A percentile compares a stretch with the other conserved stretches of the same genome.
These are phyloP conservation scores for Carnegiea gigantea DNA, from an alignment of 179 eudicot genomes.

Conservation along the genomic window DNA sequence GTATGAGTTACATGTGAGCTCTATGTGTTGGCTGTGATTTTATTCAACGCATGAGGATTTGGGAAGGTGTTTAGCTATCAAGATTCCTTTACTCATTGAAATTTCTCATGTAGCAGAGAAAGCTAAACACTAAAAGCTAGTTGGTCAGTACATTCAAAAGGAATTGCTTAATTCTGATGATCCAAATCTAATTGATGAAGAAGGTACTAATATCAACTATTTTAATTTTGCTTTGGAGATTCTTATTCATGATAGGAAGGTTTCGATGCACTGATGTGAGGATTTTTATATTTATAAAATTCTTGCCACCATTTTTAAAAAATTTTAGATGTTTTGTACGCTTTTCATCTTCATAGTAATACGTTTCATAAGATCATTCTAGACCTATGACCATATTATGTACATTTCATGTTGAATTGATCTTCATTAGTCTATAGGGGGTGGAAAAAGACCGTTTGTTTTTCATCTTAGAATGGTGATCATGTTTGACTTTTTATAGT, in stretches of 20 bases:
- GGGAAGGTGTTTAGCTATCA: not conserved
- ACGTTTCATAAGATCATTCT: no score
- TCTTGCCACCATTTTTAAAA: not conserved
- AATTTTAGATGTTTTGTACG: no score
- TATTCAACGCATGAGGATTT: not conserved
- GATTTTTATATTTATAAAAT: not conserved
- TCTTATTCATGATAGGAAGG: not conserved
- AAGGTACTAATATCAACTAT: constrained; percentile 37
- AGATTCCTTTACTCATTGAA: not conserved
- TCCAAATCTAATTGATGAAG: constrained; percentile 71
- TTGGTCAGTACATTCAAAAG: constrained; percentile 49
- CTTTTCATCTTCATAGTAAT: no score
- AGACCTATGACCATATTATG: no score
- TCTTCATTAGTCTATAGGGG: no score
- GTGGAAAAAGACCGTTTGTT: no score
- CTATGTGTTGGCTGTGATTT: not conserved
- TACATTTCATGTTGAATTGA: no score
- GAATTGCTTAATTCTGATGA: constrained; percentile 67
- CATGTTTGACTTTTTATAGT: no score
- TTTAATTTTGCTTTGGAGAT: not conserved
- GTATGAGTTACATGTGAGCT: not conserved
- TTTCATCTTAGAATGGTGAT: no score
- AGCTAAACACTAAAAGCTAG: constrained; percentile 45
- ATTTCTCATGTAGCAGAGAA: constrained; percentile 40
- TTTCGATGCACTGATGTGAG: not conserved